Evolutionary conservation across 2,329 filamentous ascomycete genomes (phyloP).

Genomic region (Rutstroemia sp.): DNA sequence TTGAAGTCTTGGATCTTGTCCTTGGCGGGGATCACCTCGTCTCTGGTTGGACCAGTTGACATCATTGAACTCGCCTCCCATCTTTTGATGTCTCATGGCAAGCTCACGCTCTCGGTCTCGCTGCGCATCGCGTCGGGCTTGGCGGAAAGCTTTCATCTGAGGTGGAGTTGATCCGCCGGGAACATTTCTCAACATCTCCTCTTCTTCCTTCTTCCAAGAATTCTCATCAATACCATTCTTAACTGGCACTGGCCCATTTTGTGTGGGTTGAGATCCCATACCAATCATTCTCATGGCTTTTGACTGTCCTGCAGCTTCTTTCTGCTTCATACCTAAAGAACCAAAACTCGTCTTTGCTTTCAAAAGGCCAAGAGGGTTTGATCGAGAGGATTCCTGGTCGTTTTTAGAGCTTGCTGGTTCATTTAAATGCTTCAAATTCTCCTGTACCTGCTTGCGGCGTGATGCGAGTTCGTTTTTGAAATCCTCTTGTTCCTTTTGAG

Average conservation of each 20-base stretch:
- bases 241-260: constrained; percentile 32
- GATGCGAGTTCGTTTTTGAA: constrained; percentile 68
- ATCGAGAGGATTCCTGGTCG: constrained; percentile 29
- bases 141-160: constrained; percentile 24
- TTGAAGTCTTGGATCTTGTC: constrained; percentile 8
- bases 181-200: constrained; percentile 16
- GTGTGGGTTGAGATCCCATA: constrained; percentile 33
- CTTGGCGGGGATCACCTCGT: constrained; percentile 4
- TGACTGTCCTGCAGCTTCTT: constrained; percentile 32
- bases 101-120: constrained; percentile 26
- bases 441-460: constrained; percentile 62
- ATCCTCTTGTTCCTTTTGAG: constrained; percentile 54
- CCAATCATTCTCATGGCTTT: constrained; percentile 58
- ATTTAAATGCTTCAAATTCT: constrained; percentile 64
- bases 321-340: constrained; percentile 47
- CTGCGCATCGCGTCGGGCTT: constrained; percentile 28
- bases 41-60: constrained; percentile 12
- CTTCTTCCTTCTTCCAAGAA: constrained; percentile 22
- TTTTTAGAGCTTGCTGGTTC: constrained; percentile 41
- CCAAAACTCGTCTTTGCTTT: constrained; percentile 60
- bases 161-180: constrained; percentile 15
- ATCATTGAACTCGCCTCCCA: constrained; percentile 12
- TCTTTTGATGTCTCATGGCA: constrained; percentile 20
- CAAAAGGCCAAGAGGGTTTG: constrained; percentile 56
- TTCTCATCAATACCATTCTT: constrained; percentile 28